These are phyloP conservation scores for Aspergillus sp. DNA, from an alignment of 2,329 filamentous ascomycete species.

Conservation along the genomic window DNA sequence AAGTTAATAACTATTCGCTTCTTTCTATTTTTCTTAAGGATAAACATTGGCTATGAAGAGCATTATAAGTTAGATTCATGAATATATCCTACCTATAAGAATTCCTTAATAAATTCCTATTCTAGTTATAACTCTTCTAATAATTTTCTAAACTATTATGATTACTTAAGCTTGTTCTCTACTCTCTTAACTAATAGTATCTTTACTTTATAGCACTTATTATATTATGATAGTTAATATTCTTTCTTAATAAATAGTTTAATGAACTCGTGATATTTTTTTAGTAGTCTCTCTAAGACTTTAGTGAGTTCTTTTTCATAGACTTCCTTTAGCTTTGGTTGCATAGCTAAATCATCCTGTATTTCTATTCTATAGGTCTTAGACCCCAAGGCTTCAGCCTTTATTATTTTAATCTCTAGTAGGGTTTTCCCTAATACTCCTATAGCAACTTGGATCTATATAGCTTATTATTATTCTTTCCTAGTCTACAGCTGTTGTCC, in stretches of 20 bases:
- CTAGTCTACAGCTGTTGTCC: no score
- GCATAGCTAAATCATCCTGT: not conserved
- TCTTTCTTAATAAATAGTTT: not conserved
- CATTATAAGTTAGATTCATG: not conserved
- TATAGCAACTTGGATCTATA: no score
- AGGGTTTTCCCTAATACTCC: no score
- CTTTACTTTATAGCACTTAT: not conserved
- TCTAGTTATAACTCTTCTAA: not conserved
- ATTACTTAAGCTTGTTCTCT: not conserved
- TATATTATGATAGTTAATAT: not conserved
- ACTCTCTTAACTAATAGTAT: not conserved
- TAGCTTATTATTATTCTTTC: no score
- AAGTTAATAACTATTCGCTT: conserved; percentile 1
- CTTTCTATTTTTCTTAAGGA: not conserved
- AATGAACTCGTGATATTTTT: not conserved
- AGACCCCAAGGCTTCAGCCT: not conserved
- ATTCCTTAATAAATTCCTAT: not conserved
- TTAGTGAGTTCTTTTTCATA: not conserved
- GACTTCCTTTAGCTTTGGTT: not conserved
- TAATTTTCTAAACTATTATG: not conserved
- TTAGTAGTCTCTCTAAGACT: not conserved
- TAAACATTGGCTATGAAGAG: not conserved
- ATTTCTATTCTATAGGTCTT: no score
- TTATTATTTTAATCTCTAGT: no score
- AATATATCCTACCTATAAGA: not conserved